phyloP scores from a whole-genome alignment of 306 rosid genomes.

The Vigna reflexopilosa region DNA sequence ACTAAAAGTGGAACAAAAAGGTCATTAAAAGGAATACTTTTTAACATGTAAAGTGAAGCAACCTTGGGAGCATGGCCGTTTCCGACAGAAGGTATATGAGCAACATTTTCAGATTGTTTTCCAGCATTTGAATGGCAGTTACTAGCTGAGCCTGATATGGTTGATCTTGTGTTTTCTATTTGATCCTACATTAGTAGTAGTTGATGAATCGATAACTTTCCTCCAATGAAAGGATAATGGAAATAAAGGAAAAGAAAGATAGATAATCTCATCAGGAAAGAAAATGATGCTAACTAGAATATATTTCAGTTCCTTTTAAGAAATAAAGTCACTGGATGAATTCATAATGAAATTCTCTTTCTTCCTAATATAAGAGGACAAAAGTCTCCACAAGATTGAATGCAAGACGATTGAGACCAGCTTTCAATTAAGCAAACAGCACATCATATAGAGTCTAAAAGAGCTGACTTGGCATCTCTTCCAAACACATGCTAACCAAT shows the following conservation, averaged over 20 bases:
- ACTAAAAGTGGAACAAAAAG: constrained; percentile 19
- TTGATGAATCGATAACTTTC: constrained; percentile 36
- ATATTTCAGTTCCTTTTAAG: constrained; percentile 42
- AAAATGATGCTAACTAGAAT: constrained; percentile 53
- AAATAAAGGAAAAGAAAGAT: neutral
- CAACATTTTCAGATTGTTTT: constrained; percentile 47
- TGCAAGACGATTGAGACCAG: constrained; percentile 44
- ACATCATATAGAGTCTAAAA: constrained; percentile 35
- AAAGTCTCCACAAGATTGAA: constrained; percentile 44
- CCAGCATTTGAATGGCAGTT: constrained; percentile 52
- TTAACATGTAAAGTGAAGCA: constrained; percentile 27
- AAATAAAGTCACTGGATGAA: constrained; percentile 44
- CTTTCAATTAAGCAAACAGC: constrained; percentile 44
- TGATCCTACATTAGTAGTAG: constrained; percentile 56
- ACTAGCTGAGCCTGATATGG: constrained; percentile 40
- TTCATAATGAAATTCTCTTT: constrained; percentile 48
- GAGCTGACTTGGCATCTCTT: constrained; percentile 26
- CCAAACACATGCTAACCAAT: constrained; percentile 34
- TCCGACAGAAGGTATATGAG: constrained; percentile 51
- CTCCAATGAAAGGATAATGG: neutral
- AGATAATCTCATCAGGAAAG: constrained; percentile 46
- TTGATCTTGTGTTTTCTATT: constrained; percentile 54
- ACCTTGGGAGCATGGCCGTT: constrained; percentile 73
- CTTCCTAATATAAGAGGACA: constrained; percentile 39
- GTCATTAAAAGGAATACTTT: neutral